phyloP scores from a whole-genome alignment of 352 stramenopile species.

The Pelagophyceae sp. region DNA sequence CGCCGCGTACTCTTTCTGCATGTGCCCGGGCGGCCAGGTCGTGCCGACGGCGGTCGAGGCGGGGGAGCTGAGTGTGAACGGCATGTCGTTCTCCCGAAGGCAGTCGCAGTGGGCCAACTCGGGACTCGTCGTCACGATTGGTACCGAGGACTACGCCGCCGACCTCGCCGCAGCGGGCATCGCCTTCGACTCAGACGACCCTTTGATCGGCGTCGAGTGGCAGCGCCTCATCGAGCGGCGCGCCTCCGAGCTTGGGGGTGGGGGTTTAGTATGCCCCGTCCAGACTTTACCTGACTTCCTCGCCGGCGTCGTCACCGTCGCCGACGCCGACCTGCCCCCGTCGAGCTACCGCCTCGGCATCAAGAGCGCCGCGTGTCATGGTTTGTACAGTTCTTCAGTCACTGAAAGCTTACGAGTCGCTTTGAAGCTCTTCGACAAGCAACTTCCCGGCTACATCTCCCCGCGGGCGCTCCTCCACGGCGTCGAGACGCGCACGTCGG shows the following conservation, averaged over 20 bases:
- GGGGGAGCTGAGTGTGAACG: constrained; percentile 60
- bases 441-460: constrained; percentile 56
- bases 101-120: constrained; percentile 58
- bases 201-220: constrained; percentile 47
- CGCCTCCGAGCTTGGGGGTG: constrained; percentile 43
- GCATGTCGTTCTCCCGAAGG: constrained; percentile 62
- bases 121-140: constrained; percentile 58
- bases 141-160: constrained; percentile 47
- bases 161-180: constrained; percentile 43
- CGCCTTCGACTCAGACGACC: background rate
- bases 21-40: constrained; percentile 64
- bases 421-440: constrained; percentile 49
- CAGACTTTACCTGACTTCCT: constrained; percentile 63
- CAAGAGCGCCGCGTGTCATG: constrained; percentile 45
- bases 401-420: constrained; percentile 48
- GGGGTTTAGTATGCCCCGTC: constrained; percentile 50
- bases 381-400: constrained; percentile 52
- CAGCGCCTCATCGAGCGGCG: constrained; percentile 55
- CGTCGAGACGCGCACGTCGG: constrained; percentile 62
- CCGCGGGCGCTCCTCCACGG: constrained; percentile 55
- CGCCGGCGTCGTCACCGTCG: constrained; percentile 26
- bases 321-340: constrained; percentile 30
- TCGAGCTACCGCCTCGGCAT: constrained; percentile 61
- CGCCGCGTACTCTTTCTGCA: constrained; percentile 57
- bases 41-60: constrained; percentile 53